Evolutionary conservation across 805 yeast genomes (phyloP), one percentile per base, ranked within the genome.

Genomic region (Yarrowia osloensis): DNA sequence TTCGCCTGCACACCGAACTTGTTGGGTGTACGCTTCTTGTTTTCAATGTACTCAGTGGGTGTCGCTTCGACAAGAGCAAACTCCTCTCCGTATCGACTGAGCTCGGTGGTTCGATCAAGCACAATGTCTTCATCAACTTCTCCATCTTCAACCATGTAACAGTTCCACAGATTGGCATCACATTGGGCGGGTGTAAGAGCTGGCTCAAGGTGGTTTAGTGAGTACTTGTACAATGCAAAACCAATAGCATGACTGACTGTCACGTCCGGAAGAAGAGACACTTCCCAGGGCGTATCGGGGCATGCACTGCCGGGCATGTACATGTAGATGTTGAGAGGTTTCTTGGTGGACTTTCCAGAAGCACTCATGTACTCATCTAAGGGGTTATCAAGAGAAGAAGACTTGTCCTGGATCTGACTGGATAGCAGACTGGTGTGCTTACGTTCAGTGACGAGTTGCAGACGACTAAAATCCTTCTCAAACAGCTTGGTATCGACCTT

Each of bases 91-190:
- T 91, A 90, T 0, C 94, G 85, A 2, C 86, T 80, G 29, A 95
- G 79, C 4, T 79, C 72, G 65, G 93, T 80, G 0, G 84, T 81
- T 70, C 98, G 80, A 52, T 89, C 94, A 67, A 95, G 79, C 0
- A 93, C 85, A 79, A 95, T 93, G 65, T 91, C 90, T 39, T 85
- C 88, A 71, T 96, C 99, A 66, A 91, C 92, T 42, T 90, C 88
- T 62, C 96, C 97, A 74, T 93, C 98, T 62, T 94, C 98, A 75
- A 95, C 99, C 0, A 89, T 92, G 24, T 94, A 81, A 67, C 89
- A 89, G 66, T 88, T 82, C 95, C 96, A 91, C 68, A 77, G 76
- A 72, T 89, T 88, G 0, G 93, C 89, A 69, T 88, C 85, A 62
- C 76, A 72, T 35, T 75, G 68, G 37, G 67, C 74, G 21, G 67